A percentile compares a stretch with the other conserved stretches of the same genome.
These are phyloP conservation scores for Camelina hispida DNA, from an alignment of 345 rosid species.

Conservation along the genomic window DNA sequence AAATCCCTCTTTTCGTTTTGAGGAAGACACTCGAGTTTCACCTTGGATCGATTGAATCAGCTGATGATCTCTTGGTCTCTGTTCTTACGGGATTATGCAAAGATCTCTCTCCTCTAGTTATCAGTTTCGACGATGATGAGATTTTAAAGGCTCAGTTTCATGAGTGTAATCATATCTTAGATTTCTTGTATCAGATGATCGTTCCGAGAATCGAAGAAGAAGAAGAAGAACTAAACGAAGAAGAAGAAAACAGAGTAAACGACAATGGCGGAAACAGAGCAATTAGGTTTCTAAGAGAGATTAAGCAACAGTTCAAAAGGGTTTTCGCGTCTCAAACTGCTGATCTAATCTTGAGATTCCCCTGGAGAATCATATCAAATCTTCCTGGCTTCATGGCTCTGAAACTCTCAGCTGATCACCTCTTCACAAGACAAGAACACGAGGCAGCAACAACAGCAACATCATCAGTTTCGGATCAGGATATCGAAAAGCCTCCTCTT, in stretches of 20 bases:
- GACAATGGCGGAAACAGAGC: conserved; percentile 37
- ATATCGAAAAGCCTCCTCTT: conserved; percentile 53
- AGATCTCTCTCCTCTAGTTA: conserved; percentile 62
- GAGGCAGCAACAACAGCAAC: conserved; percentile 29
- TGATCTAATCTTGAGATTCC: conserved; percentile 47
- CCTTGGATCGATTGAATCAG: conserved; percentile 42
- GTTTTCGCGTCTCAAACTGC: conserved; percentile 43
- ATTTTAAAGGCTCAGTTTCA: conserved; percentile 37
- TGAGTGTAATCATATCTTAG: conserved; percentile 53
- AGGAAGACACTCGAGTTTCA: conserved; percentile 58
- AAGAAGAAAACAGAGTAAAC: conserved; percentile 27
- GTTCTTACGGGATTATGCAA: conserved; percentile 54
- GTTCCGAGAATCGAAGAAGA: conserved; percentile 50
- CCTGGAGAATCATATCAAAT: conserved; percentile 60
- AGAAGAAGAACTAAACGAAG: conserved; percentile 26
- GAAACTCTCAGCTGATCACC: conserved; percentile 42
- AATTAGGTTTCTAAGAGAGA: conserved; percentile 26
- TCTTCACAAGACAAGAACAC: conserved; percentile 42
- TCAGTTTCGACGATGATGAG: conserved; percentile 25
- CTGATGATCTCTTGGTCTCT: conserved; percentile 47
- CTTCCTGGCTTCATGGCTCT: conserved; percentile 57
- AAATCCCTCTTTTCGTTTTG: conserved; percentile 64
- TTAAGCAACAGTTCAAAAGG: conserved; percentile 45
- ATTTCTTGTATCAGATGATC: conserved; percentile 56
- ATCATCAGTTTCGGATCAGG: no score